A percentile compares a stretch with the other conserved stretches of the same genome.
Conservation (phyloP, 1,284 basidiomycete species). For the Leccinum angustisporum region DNA sequence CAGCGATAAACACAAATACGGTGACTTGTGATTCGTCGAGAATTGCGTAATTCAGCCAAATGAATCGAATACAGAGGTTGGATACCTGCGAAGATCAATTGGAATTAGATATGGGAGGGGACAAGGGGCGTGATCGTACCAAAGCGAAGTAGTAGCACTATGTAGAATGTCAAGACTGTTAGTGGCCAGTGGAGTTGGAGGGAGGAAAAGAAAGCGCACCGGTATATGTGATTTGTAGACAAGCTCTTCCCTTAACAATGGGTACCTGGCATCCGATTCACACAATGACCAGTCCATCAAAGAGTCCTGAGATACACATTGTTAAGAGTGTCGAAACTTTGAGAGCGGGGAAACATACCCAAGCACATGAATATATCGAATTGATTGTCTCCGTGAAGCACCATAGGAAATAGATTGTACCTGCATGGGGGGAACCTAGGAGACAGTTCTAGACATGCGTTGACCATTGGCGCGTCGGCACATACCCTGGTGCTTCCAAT, state of each 20-base stretch:
- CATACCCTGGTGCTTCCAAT: constrained; percentile 60
- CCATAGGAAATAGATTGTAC: constrained; percentile 60
- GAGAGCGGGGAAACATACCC: constrained; percentile 54
- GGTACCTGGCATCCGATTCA: constrained; percentile 53
- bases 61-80: constrained; percentile 77
- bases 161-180: not conserved
- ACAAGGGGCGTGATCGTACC: constrained; percentile 39
- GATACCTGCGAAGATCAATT: constrained; percentile 45
- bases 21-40: constrained; percentile 46
- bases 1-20: constrained; percentile 70
- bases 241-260: constrained; percentile 73
- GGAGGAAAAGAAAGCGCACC: constrained; percentile 43
- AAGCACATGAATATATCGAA: constrained; percentile 71
- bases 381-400: constrained; percentile 62
- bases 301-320: constrained; percentile 53
- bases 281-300: constrained; percentile 86
- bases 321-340: not conserved
- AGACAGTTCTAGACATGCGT: not conserved
- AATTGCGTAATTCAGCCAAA: constrained; percentile 82
- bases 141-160: constrained; percentile 77
- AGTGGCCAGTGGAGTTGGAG: not conserved
- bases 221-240: constrained; percentile 62
- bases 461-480: not conserved
- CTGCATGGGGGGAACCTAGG: constrained; percentile 32
- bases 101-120: not conserved